Evolutionary conservation across 2,329 filamentous ascomycete species (phyloP).

Genomic region (Fonsecaea monophora): DNA sequence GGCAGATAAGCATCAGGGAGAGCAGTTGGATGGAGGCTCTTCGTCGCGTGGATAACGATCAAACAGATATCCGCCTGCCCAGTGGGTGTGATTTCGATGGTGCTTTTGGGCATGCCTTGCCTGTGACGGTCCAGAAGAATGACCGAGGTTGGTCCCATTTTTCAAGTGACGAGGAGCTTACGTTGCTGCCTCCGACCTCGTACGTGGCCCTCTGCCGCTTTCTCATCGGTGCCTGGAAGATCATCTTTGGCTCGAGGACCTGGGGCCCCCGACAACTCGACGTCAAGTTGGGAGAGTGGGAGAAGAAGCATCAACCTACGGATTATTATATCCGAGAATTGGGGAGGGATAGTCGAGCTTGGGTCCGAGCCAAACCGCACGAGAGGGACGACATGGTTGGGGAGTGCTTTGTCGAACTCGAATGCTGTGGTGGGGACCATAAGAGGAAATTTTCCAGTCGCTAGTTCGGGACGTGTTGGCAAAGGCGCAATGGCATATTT

Average conservation of each 20-base stretch:
- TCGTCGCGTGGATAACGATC: neutral
- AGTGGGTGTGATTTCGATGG: constrained; percentile 17
- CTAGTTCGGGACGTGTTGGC: neutral
- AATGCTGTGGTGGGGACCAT: constrained; percentile 31
- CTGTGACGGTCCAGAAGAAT: neutral
- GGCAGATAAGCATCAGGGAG: neutral
- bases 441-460: constrained; percentile 20
- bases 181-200: constrained; percentile 24
- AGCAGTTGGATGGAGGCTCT: neutral
- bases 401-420: constrained; percentile 23
- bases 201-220: constrained; percentile 23
- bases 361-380: constrained; percentile 28
- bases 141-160: neutral
- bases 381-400: constrained; percentile 32
- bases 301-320: constrained; percentile 14
- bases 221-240: constrained; percentile 28
- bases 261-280: constrained; percentile 28
- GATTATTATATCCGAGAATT: neutral
- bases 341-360: constrained; percentile 23
- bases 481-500: neutral
- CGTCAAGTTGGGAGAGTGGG: constrained; percentile 39
- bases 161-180: neutral
- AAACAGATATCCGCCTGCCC: neutral
- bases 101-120: neutral
- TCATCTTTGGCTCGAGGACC: constrained; percentile 27